Base-by-base conservation (phyloP, 1,139 yeast genomes). In the Sugiyamaella grinbergsii region DNA sequence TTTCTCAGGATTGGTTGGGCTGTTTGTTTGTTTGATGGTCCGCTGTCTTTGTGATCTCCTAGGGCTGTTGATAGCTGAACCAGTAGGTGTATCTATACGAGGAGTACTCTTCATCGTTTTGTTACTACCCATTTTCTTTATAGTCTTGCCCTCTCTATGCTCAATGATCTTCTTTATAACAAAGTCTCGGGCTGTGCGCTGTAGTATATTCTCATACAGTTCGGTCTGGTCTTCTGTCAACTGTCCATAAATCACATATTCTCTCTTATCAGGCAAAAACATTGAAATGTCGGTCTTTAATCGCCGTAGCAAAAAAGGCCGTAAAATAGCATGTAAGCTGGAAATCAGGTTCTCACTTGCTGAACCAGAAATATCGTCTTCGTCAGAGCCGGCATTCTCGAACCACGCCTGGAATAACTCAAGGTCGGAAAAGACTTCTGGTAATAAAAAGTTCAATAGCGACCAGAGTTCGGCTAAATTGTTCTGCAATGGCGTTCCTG, bases 341-440 rank as follows among this genome's bases (percentile, higher is more conserved):
- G 81, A 74, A 24, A 91, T 81, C 53, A 91, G 71, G 60, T 67
- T 67, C 10, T 68, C 68, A 11, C 70, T 77, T 13, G 69, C 69
- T 2, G 78, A 76, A 15, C 41, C 42, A 20, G 34, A 8, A 13
- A 43, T 7, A 26, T 45, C 49, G 13, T 20, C 42, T 49, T 67
- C 56, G 60, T 67, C 67, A 8, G 68, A 67, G 10, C 71, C 77
- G 79, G 58, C 80, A 60, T 86, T 86, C 66, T 91, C 94, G 68
- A 93, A 93, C 96, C 98, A 93, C 62, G 84, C 86, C 65, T 90
- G 95, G 64, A 93, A 93, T 42, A 89, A 75, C 48, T 85, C 93
- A 54, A 90, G 76, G 67, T 93, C 98, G 46, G 88, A 87, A 67
- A 93, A 93, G 33, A 93, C 85, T 62, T 91, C 96, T 0, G 98